Evolutionary conservation across 2,329 filamentous ascomycete genomes (phyloP).

Genomic region (Talaromyces sp.): DNA sequence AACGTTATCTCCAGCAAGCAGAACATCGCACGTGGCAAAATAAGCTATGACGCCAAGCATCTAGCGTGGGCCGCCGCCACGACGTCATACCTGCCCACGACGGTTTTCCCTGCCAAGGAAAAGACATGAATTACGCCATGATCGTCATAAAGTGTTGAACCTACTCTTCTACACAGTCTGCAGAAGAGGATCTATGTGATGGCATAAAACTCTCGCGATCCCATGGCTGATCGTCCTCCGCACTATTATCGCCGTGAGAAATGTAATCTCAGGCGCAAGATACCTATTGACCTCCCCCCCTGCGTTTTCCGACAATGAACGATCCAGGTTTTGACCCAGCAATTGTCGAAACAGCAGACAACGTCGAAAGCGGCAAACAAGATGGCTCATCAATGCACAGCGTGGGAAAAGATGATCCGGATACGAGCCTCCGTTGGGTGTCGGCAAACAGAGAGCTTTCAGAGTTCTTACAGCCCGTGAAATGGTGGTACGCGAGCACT

Average conservation of each 20-base stretch:
- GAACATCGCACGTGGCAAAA: not conserved
- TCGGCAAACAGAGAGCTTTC: constrained; percentile 20
- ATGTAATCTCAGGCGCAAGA: not conserved
- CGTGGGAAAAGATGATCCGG: constrained; percentile 32
- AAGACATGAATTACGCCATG: not conserved
- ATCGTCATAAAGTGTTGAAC: not conserved
- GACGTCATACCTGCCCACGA: not conserved
- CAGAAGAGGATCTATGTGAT: not conserved
- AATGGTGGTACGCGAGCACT: constrained; percentile 60
- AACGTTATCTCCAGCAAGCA: too few species aligned
- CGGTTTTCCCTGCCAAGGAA: not conserved
- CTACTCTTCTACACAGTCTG: not conserved
- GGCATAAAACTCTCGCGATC: not conserved
- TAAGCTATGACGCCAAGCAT: not conserved
- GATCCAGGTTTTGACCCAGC: constrained; percentile 52
- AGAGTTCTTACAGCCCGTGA: constrained; percentile 22
- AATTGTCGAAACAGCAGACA: constrained; percentile 43
- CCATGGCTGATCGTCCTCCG: not conserved
- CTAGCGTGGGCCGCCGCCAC: not conserved
- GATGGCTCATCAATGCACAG: constrained; percentile 22
- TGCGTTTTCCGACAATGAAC: constrained; percentile 33
- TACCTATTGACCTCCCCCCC: too few species aligned
- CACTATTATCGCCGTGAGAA: not conserved
- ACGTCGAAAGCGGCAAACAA: constrained; percentile 32
- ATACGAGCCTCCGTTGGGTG: constrained; percentile 5